Conservation (phyloP, 148 eudicot genomes). For the Silene latifolia region DNA sequence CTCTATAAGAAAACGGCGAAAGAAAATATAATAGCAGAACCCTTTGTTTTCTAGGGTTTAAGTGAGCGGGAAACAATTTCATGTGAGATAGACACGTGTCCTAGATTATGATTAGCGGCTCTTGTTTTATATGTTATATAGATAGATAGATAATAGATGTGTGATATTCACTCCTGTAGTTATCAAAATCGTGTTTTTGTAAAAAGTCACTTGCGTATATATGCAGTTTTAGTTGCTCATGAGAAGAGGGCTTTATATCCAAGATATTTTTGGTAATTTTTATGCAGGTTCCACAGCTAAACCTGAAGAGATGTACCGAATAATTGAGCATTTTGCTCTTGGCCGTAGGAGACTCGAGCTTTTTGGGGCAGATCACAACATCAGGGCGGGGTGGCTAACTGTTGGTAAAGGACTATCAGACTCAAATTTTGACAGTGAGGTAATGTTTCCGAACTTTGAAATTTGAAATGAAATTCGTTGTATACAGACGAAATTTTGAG, state of each 20-base stretch:
- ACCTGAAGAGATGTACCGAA: constrained; percentile 95
- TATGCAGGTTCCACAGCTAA: constrained; percentile 84
- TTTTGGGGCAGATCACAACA: constrained; percentile 95
- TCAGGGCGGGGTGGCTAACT: constrained; percentile 92
- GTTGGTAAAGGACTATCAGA: constrained; percentile 79
- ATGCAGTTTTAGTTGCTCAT: not conserved
- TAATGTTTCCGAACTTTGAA: constrained; percentile 19
- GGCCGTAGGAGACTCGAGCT: constrained; percentile 95
- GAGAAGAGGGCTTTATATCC: not conserved
- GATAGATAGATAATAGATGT: not conserved
- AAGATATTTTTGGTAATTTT: constrained; percentile 12
- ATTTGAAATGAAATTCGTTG: not conserved
- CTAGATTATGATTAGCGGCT: no score
- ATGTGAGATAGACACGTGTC: no score
- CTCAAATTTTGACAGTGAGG: constrained; percentile 81
- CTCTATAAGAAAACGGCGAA: no score
- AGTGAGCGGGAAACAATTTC: no score
- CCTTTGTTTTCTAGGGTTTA: no score
- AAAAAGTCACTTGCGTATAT: not conserved
- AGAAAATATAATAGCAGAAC: no score
- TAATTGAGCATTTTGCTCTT: constrained; percentile 95
- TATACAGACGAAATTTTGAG: constrained; percentile 1
- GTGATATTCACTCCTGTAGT: not conserved
- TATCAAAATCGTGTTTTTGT: not conserved
- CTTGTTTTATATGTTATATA: no score